phyloP scores from a whole-genome alignment of 768 basidiomycete species.

The Cystobasidium tubakii region DNA sequence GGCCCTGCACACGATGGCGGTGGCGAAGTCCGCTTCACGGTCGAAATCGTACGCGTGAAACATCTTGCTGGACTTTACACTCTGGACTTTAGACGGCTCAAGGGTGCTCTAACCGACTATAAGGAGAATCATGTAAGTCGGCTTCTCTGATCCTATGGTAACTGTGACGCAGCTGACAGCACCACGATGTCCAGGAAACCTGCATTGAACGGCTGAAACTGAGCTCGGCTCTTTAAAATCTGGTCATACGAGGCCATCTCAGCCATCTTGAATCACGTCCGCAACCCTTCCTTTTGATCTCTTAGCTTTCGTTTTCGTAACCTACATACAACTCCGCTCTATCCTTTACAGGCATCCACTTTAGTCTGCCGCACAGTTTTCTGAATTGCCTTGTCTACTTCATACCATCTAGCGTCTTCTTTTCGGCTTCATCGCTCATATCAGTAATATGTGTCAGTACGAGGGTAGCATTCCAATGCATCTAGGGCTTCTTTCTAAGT shows the following conservation, averaged over 20 bases:
- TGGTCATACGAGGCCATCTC: not conserved
- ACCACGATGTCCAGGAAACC: not conserved
- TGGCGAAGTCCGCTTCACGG: conserved; percentile 92
- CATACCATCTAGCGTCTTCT: not conserved
- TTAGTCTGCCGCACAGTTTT: not conserved
- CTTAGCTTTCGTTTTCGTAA: no score
- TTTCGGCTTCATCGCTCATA: not conserved
- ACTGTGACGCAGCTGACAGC: not conserved
- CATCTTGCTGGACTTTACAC: conserved; percentile 83
- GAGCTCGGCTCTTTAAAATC: conserved; percentile 9
- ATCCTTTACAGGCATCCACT: not conserved
- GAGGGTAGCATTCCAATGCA: not conserved
- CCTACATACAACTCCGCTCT: no score
- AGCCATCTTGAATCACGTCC: no score
- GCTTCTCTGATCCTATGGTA: not conserved
- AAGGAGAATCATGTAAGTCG: conserved; percentile 33
- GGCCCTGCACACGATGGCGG: conserved; percentile 75
- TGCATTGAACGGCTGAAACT: conserved; percentile 18
- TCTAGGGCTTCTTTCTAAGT: not conserved
- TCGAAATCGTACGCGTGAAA: conserved; percentile 85
- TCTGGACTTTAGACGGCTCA: conserved; percentile 83
- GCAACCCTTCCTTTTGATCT: no score
- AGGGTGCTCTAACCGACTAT: conserved; percentile 81
- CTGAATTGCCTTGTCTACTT: not conserved
- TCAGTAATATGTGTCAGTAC: not conserved